Percentiles rank a stretch among this genome's conserved stretches.
Conservation (phyloP, 192 early-diverging fungal species). For the Podila verticillata region DNA sequence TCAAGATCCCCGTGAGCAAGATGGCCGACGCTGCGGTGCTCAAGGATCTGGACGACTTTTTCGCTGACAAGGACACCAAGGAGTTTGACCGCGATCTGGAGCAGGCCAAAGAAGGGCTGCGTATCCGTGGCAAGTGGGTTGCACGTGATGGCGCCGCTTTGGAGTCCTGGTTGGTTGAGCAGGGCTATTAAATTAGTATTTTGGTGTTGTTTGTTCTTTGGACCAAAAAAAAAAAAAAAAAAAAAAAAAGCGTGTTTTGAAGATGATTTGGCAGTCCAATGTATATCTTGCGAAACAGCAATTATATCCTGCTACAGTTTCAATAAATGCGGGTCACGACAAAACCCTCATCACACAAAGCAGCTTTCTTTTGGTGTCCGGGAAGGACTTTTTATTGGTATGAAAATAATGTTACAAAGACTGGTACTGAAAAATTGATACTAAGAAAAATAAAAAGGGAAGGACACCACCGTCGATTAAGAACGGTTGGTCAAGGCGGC, state of each 20-base stretch:
- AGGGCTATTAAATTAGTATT: constrained; percentile 27
- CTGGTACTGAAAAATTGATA: background rate
- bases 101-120: constrained; percentile 68
- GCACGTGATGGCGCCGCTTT: constrained; percentile 60
- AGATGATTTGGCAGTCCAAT: no score
- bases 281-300: no score
- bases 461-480: background rate
- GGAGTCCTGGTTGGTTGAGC: constrained; percentile 48
- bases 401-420: background rate
- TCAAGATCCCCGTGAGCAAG: constrained; percentile 58
- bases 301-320: no score
- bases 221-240: no score
- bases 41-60: constrained; percentile 63
- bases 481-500: constrained; percentile 52
- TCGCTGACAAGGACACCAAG: constrained; percentile 59
- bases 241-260: no score
- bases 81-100: constrained; percentile 66
- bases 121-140: constrained; percentile 63
- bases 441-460: background rate
- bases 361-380: no score
- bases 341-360: no score
- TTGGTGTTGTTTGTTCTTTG: no score
- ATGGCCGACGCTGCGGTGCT: constrained; percentile 59
- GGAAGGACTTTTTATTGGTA: no score
- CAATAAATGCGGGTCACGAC: no score